Evolutionary conservation across 345 rosid genomes (phyloP).

Genomic region (Citrus cavaleriei): DNA sequence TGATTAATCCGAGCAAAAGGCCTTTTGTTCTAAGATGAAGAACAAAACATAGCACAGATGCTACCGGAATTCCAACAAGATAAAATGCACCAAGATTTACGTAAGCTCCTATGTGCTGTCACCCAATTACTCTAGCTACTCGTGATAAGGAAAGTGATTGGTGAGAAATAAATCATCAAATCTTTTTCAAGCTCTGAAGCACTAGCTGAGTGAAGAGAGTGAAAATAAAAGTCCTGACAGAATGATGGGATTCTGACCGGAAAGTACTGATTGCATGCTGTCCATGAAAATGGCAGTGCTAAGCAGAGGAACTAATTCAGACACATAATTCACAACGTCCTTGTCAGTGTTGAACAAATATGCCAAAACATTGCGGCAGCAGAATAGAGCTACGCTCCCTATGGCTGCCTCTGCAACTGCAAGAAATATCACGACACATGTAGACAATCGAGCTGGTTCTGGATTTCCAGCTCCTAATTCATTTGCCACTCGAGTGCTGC

Average conservation of each 20-base stretch:
- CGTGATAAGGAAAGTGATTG: slow-evolving; percentile 12
- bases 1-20: slow-evolving; percentile 32
- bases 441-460: slow-evolving; percentile 25
- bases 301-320: slow-evolving; percentile 34
- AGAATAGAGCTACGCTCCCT: slow-evolving; percentile 21
- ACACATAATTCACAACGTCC: slow-evolving; percentile 33
- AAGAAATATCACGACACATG: slow-evolving; percentile 12
- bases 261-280: slow-evolving; percentile 35
- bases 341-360: slow-evolving; percentile 32
- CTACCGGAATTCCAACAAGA: slow-evolving; percentile 34
- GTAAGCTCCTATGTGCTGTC: slow-evolving; percentile 34
- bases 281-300: slow-evolving; percentile 32
- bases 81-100: slow-evolving; percentile 33
- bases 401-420: slow-evolving; percentile 20
- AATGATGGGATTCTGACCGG: slow-evolving; percentile 23
- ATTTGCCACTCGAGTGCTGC: slow-evolving; percentile 42
- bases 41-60: slow-evolving; percentile 23
- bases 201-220: neutral
- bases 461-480: slow-evolving; percentile 51
- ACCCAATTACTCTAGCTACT: slow-evolving; percentile 39
- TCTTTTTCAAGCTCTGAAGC: too few species aligned
- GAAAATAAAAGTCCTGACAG: neutral
- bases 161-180: neutral
- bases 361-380: slow-evolving; percentile 27
- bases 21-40: slow-evolving; percentile 31